These are phyloP conservation scores for Stephania cephalantha DNA, from an alignment of 164 flowering plant genomes.

Conservation along the genomic window DNA sequence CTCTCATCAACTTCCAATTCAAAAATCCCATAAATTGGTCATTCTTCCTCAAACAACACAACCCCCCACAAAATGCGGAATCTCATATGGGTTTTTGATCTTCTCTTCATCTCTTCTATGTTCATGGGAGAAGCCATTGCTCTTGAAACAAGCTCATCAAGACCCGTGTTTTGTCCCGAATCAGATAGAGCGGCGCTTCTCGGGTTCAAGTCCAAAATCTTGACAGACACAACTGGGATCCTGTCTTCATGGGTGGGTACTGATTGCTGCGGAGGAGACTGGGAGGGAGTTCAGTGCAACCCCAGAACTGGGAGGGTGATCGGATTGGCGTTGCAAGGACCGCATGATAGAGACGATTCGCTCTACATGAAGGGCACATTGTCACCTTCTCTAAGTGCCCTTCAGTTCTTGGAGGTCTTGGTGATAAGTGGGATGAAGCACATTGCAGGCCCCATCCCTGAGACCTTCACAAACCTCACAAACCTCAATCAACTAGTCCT, in stretches of 20 bases:
- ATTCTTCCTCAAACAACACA: slow-evolving; percentile 19
- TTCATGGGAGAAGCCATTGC: slow-evolving; percentile 21
- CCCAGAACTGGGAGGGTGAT: slow-evolving; percentile 57
- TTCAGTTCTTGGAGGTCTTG: slow-evolving; percentile 58
- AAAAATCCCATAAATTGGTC: slow-evolving; percentile 8
- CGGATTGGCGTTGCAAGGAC: slow-evolving; percentile 48
- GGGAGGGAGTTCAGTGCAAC: slow-evolving; percentile 86
- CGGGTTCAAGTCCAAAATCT: slow-evolving; percentile 59
- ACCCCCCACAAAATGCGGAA: slow-evolving; percentile 45
- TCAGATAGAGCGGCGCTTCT: slow-evolving; percentile 66
- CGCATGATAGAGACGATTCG: slow-evolving; percentile 24
- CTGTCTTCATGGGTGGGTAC: slow-evolving; percentile 67
- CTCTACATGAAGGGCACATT: slow-evolving; percentile 72
- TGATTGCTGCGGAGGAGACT: slow-evolving; percentile 85
- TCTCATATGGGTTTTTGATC: slow-evolving; percentile 32
- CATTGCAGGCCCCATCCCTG: slow-evolving; percentile 67
- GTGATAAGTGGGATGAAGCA: slow-evolving; percentile 72
- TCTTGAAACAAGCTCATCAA: slow-evolving; percentile 14
- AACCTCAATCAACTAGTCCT: slow-evolving; percentile 60
- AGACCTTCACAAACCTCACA: slow-evolving; percentile 47
- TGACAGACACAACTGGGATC: slow-evolving; percentile 58
- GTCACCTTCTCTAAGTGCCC: slow-evolving; percentile 51
- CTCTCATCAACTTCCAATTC: background rate
- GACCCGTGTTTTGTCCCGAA: slow-evolving; percentile 38
- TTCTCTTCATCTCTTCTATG: slow-evolving; percentile 25